Evolutionary conservation across 2,329 filamentous ascomycete genomes (phyloP).

Genomic region (Fonsecaea monophora): DNA sequence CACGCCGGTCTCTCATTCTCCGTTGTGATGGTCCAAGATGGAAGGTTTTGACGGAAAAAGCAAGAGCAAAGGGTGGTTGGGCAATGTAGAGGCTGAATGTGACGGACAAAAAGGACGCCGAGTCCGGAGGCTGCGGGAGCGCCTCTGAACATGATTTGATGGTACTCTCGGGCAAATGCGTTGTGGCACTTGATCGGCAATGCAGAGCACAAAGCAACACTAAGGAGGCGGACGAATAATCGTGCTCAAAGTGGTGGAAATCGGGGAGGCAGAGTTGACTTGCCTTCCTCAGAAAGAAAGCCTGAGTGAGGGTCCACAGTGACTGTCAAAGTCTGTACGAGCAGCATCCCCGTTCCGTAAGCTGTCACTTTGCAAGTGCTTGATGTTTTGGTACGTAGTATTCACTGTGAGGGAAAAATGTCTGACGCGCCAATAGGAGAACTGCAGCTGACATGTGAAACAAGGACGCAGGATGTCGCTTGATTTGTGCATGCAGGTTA

Average conservation of each 20-base stretch:
- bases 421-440: neutral
- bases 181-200: slow-evolving; percentile 20
- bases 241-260: neutral
- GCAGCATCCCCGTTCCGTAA: neutral
- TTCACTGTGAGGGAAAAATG: neutral
- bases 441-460: neutral
- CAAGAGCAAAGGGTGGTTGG: neutral
- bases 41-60: slow-evolving; percentile 6
- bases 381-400: neutral
- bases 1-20: neutral
- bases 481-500: slow-evolving; percentile 1
- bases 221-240: slow-evolving; percentile 11
- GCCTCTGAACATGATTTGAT: slow-evolving; percentile 11
- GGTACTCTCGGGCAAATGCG: slow-evolving; percentile 3
- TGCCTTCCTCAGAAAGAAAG: neutral
- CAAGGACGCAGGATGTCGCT: slow-evolving; percentile 6
- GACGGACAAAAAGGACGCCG: slow-evolving; percentile 1
- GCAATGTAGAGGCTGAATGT: neutral
- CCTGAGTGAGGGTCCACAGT: neutral
- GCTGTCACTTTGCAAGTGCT: neutral
- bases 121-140: slow-evolving; percentile 14
- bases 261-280: neutral
- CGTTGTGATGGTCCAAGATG: neutral
- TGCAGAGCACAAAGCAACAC: slow-evolving; percentile 12
- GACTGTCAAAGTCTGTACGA: neutral